These are phyloP conservation scores for Achaetomium macrosporum DNA, from an alignment of 2,329 filamentous ascomycete species.

Conservation along the genomic window DNA sequence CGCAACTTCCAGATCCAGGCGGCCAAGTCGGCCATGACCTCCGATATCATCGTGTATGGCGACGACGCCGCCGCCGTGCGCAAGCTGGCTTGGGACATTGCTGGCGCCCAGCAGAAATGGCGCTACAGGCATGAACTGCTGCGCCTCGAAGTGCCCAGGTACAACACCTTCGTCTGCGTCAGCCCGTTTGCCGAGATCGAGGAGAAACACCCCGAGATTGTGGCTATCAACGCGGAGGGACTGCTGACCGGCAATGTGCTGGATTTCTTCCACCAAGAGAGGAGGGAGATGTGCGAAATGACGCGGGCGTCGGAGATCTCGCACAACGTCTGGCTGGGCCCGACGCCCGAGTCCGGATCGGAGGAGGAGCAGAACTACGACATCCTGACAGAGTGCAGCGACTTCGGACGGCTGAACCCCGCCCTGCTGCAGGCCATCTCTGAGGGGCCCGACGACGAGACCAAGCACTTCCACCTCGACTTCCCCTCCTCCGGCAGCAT, in stretches of 20 bases:
- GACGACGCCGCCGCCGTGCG: slow-evolving; percentile 58
- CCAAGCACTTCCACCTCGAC: slow-evolving; percentile 50
- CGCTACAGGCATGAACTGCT: slow-evolving; percentile 56
- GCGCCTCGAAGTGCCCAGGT: slow-evolving; percentile 53
- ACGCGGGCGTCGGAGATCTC: slow-evolving; percentile 83
- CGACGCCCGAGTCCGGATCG: slow-evolving; percentile 66
- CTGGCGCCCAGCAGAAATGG: slow-evolving; percentile 72
- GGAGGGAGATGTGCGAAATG: slow-evolving; percentile 90
- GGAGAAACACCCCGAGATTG: slow-evolving; percentile 58
- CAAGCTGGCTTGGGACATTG: slow-evolving; percentile 62
- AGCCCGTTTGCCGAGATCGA: slow-evolving; percentile 68
- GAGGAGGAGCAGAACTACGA: slow-evolving; percentile 64
- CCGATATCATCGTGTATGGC: slow-evolving; percentile 89
- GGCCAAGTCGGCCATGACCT: slow-evolving; percentile 78
- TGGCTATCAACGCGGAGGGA: slow-evolving; percentile 69
- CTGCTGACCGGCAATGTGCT: slow-evolving; percentile 69
- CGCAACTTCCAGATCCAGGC: slow-evolving; percentile 96
- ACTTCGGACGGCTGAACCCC: slow-evolving; percentile 71
- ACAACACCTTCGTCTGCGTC: slow-evolving; percentile 76
- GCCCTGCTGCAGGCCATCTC: slow-evolving; percentile 59
- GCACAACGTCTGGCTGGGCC: slow-evolving; percentile 83
- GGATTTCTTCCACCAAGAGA: slow-evolving; percentile 86
- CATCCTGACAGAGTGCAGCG: slow-evolving; percentile 81
- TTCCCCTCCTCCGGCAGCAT: slow-evolving; percentile 96
- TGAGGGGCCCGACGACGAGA: slow-evolving; percentile 44